Evolutionary conservation across 2,329 filamentous ascomycete genomes (phyloP).

Genomic region (Zymoseptoria crescenta): DNA sequence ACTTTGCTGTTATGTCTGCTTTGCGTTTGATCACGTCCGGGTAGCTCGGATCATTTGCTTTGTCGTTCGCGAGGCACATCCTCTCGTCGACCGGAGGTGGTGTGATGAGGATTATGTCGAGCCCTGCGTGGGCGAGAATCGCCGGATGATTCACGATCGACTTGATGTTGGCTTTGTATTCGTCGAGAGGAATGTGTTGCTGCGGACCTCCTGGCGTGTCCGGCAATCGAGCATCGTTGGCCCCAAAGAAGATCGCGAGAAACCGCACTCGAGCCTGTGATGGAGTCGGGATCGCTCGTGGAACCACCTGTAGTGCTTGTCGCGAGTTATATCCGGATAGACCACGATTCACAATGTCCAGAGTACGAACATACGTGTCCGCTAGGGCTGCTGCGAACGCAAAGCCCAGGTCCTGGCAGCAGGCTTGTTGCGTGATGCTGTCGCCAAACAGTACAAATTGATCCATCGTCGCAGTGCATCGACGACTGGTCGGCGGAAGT

Average conservation of each 20-base stretch:
- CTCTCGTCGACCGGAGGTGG: constrained; percentile 52
- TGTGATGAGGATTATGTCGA: constrained; percentile 65
- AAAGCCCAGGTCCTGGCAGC: constrained; percentile 55
- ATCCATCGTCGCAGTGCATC: constrained; percentile 36
- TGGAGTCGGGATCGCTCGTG: constrained; percentile 62
- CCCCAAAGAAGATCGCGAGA: constrained; percentile 62
- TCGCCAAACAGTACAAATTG: constrained; percentile 74
- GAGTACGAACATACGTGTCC: constrained; percentile 60
- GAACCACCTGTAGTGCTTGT: constrained; percentile 62
- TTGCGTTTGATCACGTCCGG: constrained; percentile 38
- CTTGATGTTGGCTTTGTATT: constrained; percentile 65
- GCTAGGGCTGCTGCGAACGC: constrained; percentile 67
- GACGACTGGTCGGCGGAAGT: neutral
- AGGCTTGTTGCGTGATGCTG: constrained; percentile 69
- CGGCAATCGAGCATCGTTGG: constrained; percentile 76
- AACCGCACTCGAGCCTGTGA: constrained; percentile 56
- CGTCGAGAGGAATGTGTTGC: constrained; percentile 73
- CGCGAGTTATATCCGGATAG: constrained; percentile 77
- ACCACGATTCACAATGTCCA: constrained; percentile 85
- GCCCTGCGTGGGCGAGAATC: constrained; percentile 59
- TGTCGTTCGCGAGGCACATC: constrained; percentile 10
- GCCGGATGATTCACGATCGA: constrained; percentile 64
- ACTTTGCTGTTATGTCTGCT: constrained; percentile 55
- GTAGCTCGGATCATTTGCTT: constrained; percentile 9
- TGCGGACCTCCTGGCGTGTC: constrained; percentile 45